phyloP scores from a whole-genome alignment of 2,329 filamentous ascomycete genomes.

The Penicillium nordicum region DNA sequence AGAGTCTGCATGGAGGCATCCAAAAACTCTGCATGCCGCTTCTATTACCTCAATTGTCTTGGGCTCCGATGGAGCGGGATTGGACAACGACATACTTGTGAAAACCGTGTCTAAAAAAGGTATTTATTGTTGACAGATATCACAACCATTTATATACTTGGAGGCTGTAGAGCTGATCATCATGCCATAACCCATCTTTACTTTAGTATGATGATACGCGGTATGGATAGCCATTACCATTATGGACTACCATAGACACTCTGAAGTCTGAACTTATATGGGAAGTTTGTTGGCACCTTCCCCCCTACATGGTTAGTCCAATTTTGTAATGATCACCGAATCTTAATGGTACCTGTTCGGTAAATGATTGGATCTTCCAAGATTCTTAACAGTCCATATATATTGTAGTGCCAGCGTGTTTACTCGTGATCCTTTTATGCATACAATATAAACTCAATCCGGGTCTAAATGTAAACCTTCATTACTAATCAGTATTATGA shows the following conservation, averaged over 20 bases:
- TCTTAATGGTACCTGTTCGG: not conserved
- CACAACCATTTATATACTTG: not conserved
- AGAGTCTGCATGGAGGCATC: not conserved
- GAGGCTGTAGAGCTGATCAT: not conserved
- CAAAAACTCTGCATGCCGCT: not conserved
- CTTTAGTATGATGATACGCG: not conserved
- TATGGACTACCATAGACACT: not conserved
- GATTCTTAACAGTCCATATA: not conserved
- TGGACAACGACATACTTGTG: not conserved
- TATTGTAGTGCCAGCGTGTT: no score
- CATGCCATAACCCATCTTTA: not conserved
- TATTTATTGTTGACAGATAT: not conserved
- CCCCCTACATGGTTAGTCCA: not conserved
- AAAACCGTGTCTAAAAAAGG: not conserved
- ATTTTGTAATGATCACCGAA: not conserved
- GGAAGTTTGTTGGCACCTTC: not conserved
- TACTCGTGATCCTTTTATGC: not conserved
- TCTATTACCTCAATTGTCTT: not conserved
- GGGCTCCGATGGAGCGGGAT: not conserved
- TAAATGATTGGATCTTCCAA: not conserved
- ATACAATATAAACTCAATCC: not conserved
- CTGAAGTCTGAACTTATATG: not conserved
- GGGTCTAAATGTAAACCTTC: not conserved
- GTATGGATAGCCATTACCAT: not conserved
- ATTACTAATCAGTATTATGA: not conserved